phyloP scores from a whole-genome alignment of 306 rosid species.

The Mucuna pruriens region DNA sequence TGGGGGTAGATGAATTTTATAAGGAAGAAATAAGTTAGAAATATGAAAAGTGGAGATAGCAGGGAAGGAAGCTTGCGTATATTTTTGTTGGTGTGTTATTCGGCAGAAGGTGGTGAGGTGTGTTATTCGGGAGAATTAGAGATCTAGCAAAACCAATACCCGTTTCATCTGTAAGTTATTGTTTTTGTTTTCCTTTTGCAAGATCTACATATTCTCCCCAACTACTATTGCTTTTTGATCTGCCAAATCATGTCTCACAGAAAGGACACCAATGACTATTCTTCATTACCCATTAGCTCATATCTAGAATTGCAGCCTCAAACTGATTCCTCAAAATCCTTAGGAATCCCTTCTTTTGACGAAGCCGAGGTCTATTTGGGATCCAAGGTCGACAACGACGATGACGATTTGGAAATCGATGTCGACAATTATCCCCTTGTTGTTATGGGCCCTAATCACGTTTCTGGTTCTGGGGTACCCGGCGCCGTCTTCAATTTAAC shows the following conservation, averaged over 20 bases:
- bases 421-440: slow-evolving; percentile 68
- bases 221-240: slow-evolving; percentile 7
- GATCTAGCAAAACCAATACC: slow-evolving; percentile 47
- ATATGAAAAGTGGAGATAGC: too few relatives aligned
- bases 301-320: slow-evolving; percentile 74
- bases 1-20: too few relatives aligned
- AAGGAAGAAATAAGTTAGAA: too few relatives aligned
- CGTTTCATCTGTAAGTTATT: slow-evolving; percentile 40
- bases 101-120: background rate
- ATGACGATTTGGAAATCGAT: slow-evolving; percentile 63
- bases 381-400: slow-evolving; percentile 53
- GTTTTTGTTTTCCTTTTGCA: background rate
- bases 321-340: slow-evolving; percentile 40
- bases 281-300: slow-evolving; percentile 61
- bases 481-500: slow-evolving; percentile 93
- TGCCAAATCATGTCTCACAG: slow-evolving; percentile 20
- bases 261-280: slow-evolving; percentile 60
- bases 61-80: too few relatives aligned
- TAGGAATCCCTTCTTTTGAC: slow-evolving; percentile 34
- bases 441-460: slow-evolving; percentile 49
- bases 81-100: too few relatives aligned
- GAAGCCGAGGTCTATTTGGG: slow-evolving; percentile 47
- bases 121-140: background rate
- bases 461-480: slow-evolving; percentile 77
- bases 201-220: slow-evolving; percentile 43